Percentiles rank a stretch among this genome's conserved stretches.
phyloP scores from a whole-genome alignment of 768 basidiomycete genomes.

The Amanita rimosa region DNA sequence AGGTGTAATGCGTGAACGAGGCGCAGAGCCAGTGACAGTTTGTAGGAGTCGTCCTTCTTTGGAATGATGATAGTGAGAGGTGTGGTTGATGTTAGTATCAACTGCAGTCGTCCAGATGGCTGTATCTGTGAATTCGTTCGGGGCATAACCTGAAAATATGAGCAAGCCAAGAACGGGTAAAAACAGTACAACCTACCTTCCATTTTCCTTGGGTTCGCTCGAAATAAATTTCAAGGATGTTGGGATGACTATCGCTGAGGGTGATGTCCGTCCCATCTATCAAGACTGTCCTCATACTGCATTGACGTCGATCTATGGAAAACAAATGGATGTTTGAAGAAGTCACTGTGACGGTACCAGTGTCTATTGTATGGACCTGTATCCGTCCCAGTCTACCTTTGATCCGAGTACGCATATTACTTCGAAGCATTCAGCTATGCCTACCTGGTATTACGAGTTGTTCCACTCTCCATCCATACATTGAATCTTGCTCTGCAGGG shows the following conservation, averaged over 20 bases:
- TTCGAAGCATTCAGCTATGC: conserved; percentile 24
- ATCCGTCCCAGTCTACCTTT: neutral
- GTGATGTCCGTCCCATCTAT: neutral
- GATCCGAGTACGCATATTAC: neutral
- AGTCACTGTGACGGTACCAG: neutral
- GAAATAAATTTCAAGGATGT: neutral
- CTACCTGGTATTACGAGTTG: conserved; percentile 54
- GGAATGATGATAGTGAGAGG: conserved; percentile 46
- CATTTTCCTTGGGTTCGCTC: neutral
- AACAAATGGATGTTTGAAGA: conserved; percentile 10
- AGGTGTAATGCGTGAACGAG: conserved; percentile 56
- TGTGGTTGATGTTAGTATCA: conserved; percentile 42
- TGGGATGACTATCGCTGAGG: neutral
- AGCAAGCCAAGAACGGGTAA: neutral
- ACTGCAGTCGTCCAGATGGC: conserved; percentile 49
- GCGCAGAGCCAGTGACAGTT: conserved; percentile 46
- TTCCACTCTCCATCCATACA: conserved; percentile 62
- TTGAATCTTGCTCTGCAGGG: conserved; percentile 57
- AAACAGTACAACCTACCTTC: neutral
- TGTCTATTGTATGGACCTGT: neutral
- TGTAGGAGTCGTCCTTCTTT: conserved; percentile 22
- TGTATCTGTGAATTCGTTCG: conserved; percentile 8
- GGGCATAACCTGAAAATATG: conserved; percentile 3
- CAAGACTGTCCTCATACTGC: neutral
- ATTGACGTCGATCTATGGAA: conserved; percentile 3